Percentiles rank a stretch among this genome's conserved stretches.
Conservation (phyloP, 352 stramenopile species). For the Phytopythium cucurbitacearum region DNA sequence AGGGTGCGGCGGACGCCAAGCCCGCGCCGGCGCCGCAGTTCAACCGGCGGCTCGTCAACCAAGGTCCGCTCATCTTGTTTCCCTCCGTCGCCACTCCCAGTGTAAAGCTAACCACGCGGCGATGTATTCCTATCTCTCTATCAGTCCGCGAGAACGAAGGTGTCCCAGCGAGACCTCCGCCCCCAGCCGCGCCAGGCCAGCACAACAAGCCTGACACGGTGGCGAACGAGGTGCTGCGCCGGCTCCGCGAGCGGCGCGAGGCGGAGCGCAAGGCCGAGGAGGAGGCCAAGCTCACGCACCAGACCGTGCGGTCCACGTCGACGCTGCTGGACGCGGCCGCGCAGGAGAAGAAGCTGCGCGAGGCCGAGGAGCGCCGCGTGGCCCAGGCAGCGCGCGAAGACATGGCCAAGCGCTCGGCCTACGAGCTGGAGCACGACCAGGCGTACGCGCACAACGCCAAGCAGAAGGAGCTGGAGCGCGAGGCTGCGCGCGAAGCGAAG, state of each 20-base stretch:
- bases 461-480: slow-evolving; percentile 25
- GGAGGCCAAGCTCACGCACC: slow-evolving; percentile 22
- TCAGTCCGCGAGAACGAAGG: slow-evolving; percentile 2
- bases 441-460: slow-evolving; percentile 33
- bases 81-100: not conserved
- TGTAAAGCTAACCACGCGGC: too few relatives aligned
- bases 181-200: slow-evolving; percentile 1
- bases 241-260: slow-evolving; percentile 31
- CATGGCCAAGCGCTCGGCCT: slow-evolving; percentile 33
- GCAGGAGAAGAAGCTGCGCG: slow-evolving; percentile 36
- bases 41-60: slow-evolving; percentile 14
- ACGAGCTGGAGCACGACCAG: slow-evolving; percentile 30
- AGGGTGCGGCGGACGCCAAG: slow-evolving; percentile 18
- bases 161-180: not conserved
- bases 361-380: slow-evolving; percentile 31
- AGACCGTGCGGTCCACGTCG: slow-evolving; percentile 34
- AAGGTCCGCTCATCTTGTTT: slow-evolving; percentile 8
- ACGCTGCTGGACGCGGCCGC: slow-evolving; percentile 42
- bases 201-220: slow-evolving; percentile 13
- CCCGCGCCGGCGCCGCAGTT: slow-evolving; percentile 12
- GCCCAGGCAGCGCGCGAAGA: slow-evolving; percentile 25
- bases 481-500: slow-evolving; percentile 21
- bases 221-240: slow-evolving; percentile 25
- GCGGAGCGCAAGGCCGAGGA: slow-evolving; percentile 38
- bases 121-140: not conserved